These are phyloP conservation scores for Lathyrus aphaca DNA, from an alignment of 306 rosid genomes.

Conservation along the genomic window DNA sequence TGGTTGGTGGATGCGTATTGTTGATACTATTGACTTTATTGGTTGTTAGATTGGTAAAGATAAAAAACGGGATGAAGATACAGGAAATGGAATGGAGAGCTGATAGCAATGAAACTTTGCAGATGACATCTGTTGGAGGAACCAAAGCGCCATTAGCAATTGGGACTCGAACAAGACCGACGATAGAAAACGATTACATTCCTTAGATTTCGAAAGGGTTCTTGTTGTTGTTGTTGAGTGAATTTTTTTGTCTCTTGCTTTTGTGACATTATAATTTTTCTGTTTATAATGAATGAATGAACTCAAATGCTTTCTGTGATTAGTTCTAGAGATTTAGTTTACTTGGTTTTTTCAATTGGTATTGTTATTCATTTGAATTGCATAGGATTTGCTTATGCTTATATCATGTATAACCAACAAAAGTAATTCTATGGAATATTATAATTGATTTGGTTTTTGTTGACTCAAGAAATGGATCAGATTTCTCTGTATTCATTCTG, in stretches of 20 bases:
- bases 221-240: conserved; percentile 19
- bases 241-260: background rate
- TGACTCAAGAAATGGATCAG: background rate
- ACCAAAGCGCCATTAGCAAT: conserved; percentile 62
- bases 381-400: conserved; percentile 17
- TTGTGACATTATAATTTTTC: conserved; percentile 27
- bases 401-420: conserved; percentile 6
- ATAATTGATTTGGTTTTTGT: conserved; percentile 5
- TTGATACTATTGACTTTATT: conserved; percentile 40
- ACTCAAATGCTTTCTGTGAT: conserved; percentile 8
- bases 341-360: conserved; percentile 33
- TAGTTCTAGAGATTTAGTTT: conserved; percentile 29
- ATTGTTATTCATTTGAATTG: conserved; percentile 23
- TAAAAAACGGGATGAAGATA: conserved; percentile 39
- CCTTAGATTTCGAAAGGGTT: conserved; percentile 45
- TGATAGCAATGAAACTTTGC: conserved; percentile 49
- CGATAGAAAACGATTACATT: conserved; percentile 58
- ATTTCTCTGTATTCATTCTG: background rate
- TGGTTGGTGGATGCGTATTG: conserved; percentile 45
- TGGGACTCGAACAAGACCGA: conserved; percentile 64
- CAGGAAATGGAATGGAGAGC: conserved; percentile 54
- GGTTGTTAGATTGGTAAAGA: conserved; percentile 36
- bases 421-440: background rate
- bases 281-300: conserved; percentile 42
- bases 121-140: conserved; percentile 50